phyloP scores from a whole-genome alignment of 2,329 filamentous ascomycete genomes.

The Cercospora nicotianae region DNA sequence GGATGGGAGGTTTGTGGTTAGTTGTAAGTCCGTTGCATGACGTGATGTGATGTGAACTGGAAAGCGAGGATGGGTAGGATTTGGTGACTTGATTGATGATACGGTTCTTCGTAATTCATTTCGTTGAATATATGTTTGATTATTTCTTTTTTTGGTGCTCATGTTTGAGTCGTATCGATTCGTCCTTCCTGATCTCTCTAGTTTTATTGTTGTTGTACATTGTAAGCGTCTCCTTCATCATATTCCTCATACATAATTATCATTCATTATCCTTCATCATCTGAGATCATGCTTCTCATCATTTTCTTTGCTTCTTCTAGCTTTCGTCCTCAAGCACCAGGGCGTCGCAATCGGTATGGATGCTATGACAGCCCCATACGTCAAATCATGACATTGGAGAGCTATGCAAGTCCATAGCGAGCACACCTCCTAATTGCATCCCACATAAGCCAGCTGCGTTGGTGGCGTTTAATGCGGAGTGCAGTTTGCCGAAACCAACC shows the following conservation, averaged over 20 bases:
- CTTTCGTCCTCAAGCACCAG: not conserved
- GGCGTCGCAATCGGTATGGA: too few relatives aligned
- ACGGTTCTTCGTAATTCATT: not conserved
- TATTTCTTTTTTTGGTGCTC: not conserved
- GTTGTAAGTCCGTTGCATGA: not conserved
- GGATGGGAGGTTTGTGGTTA: slow-evolving; percentile 3
- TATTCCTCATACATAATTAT: not conserved
- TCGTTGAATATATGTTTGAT: not conserved
- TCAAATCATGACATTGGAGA: not conserved
- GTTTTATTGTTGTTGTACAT: not conserved
- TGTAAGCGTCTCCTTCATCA: not conserved
- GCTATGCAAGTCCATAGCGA: not conserved
- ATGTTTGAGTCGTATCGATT: not conserved
- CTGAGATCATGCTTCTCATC: not conserved
- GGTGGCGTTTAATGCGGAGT: not conserved
- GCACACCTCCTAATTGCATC: not conserved
- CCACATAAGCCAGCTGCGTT: not conserved
- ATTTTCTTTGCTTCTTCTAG: not conserved
- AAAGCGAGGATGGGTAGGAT: not conserved
- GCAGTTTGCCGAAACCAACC: not conserved
- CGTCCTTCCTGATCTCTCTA: not conserved
- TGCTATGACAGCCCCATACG: not conserved
- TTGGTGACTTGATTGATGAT: not conserved
- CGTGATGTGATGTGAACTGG: not conserved
- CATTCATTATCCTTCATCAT: not conserved